These are phyloP conservation scores for Clonostachys rhizophaga DNA, from an alignment of 2,329 filamentous ascomycete species.

Conservation along the genomic window DNA sequence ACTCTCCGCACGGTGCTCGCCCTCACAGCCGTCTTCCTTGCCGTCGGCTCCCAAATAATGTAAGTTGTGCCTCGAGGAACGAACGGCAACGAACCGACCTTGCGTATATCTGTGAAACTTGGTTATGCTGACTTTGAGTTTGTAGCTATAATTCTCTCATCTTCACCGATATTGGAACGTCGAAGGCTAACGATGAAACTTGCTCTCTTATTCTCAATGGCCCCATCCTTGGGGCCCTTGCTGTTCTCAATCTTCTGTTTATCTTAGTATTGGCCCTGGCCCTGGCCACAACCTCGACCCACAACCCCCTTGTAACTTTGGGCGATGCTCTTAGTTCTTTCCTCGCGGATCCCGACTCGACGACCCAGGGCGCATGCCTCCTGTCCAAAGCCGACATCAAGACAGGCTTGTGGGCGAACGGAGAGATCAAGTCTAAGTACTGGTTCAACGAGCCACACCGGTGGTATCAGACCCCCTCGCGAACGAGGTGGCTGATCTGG, in stretches of 20 bases:
- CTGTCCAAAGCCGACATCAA: conserved; percentile 40
- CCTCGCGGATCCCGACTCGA: conserved; percentile 35
- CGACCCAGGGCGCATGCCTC: conserved; percentile 36
- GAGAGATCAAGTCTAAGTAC: conserved; percentile 29
- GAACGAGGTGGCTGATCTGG: conserved; percentile 34
- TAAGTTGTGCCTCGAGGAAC: conserved; percentile 17
- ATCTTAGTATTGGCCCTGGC: conserved; percentile 33
- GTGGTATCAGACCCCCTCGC: conserved; percentile 39
- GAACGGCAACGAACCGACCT: neutral
- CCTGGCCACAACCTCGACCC: conserved; percentile 25
- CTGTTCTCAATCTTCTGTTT: conserved; percentile 33
- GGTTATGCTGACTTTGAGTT: conserved; percentile 7
- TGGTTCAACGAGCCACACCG: conserved; percentile 32
- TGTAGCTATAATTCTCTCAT: conserved; percentile 47
- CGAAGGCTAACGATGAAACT: conserved; percentile 2
- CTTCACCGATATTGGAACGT: conserved; percentile 28
- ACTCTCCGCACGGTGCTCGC: conserved; percentile 31
- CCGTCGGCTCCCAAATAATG: conserved; percentile 44
- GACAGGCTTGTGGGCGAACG: conserved; percentile 33
- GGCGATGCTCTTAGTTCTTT: conserved; percentile 48
- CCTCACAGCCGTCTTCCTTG: conserved; percentile 29
- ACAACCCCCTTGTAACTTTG: conserved; percentile 40
- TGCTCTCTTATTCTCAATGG: conserved; percentile 25
- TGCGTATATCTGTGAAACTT: neutral
- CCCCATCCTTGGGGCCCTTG: conserved; percentile 28